Base-by-base conservation (phyloP, 176 grass and related monocot species). In the Oryza coarctata region DNA sequence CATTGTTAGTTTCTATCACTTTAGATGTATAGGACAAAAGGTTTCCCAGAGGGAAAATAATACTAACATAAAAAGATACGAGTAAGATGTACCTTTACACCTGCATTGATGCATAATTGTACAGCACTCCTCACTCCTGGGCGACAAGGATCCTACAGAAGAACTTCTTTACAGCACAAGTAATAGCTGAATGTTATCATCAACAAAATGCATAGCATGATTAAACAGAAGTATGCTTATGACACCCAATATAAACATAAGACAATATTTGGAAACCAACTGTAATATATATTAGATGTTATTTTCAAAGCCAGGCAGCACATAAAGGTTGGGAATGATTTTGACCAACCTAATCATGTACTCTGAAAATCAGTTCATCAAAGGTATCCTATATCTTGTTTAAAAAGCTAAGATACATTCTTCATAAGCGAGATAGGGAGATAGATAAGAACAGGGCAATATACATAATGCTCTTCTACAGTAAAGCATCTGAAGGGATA, bases 41-140 rank as follows among this genome's bases (percentile, higher is more conserved):
- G 26, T 58, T 45, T n/a, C 9, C 32, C 25, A 40, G 26, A 3
- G 41, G 58, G 20, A 67, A 65, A 86, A 75, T 14, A 78, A 36
- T 64, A 38, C 45, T 50, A 80, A 80, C 52, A 9, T 30, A 73
- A 65, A 32, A 39, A 70, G 28, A 65, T 2, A 71, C 0, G 43
- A 70, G 68, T 70, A 85, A 44, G 6, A 86, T 71, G 61, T 61
- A 95, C 95, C 90, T 93, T 93, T 86, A 98, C 88, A 80, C 92
- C 95, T 4, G 95, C 90, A 89, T 39, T 41, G 29, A 38, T 83
- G 78, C 92, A 95, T 39, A 98, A 83, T 71, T 86, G 75, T 84
- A 98, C 95, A 86, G 95, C 90, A 81, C 90, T 93, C 90, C 45
- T 88, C 52, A 98, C 92, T 72, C 95, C 92, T 77, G 90, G 90